phyloP scores from a whole-genome alignment of 371 early-diverging fungal species.

The Homolaphlyctis polyrhiza region DNA sequence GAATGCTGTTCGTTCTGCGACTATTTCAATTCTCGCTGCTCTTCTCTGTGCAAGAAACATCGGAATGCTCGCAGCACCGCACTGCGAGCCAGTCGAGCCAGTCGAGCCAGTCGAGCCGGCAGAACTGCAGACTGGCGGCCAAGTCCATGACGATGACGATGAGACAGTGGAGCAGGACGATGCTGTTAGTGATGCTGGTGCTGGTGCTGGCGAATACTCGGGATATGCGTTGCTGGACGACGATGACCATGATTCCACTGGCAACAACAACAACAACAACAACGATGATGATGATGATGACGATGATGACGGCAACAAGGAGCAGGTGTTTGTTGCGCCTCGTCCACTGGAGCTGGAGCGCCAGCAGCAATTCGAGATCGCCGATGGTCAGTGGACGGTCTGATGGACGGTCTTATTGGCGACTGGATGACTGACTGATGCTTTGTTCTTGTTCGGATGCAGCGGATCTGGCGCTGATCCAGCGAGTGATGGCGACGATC shows the following conservation, averaged over 20 bases:
- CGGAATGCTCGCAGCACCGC: no score
- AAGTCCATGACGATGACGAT: background rate
- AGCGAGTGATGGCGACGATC: constrained; percentile 4
- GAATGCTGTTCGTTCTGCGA: no score
- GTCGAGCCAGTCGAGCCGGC: background rate
- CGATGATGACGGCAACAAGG: background rate
- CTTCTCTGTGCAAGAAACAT: no score
- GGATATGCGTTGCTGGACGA: background rate
- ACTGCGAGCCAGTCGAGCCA: background rate
- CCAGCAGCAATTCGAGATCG: background rate
- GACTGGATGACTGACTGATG: background rate
- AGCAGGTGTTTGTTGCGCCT: background rate
- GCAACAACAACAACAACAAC: background rate
- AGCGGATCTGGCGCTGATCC: background rate
- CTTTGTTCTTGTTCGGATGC: background rate
- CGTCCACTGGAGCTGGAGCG: background rate
- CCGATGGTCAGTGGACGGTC: background rate
- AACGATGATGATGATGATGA: background rate
- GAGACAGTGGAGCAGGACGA: background rate
- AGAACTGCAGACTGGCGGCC: background rate
- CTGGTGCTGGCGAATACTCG: background rate
- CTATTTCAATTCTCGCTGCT: no score
- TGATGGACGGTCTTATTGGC: background rate
- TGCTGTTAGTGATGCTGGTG: background rate
- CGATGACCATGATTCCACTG: background rate